Percentiles rank a stretch among this genome's conserved stretches.
Conservation (phyloP, 371 early-diverging fungal species). For the Actinomucor elegans region DNA sequence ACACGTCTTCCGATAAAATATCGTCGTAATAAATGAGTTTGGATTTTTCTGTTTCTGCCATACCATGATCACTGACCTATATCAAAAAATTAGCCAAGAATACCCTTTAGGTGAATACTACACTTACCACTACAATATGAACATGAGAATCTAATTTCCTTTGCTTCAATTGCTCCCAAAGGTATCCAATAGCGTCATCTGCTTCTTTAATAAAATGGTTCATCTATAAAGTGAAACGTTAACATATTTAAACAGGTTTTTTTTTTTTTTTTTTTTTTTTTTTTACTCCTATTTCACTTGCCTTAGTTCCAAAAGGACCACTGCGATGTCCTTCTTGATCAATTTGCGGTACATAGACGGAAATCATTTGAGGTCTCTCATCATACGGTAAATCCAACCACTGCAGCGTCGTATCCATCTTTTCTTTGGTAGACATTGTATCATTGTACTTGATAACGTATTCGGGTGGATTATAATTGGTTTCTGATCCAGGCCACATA, state of each 20-base stretch:
- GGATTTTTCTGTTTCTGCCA: slow-evolving; percentile 67
- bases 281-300: slow-evolving; percentile 15
- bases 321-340: slow-evolving; percentile 80
- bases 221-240: slow-evolving; percentile 27
- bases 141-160: slow-evolving; percentile 65
- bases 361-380: slow-evolving; percentile 74
- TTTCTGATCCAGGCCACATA: slow-evolving; percentile 91
- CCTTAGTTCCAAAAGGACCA: slow-evolving; percentile 71
- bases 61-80: slow-evolving; percentile 89
- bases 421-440: slow-evolving; percentile 47
- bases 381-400: slow-evolving; percentile 80
- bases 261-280: background rate
- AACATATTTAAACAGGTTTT: background rate
- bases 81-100: background rate
- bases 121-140: slow-evolving; percentile 81
- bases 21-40: slow-evolving; percentile 76
- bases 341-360: slow-evolving; percentile 80
- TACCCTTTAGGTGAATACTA: too few species aligned
- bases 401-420: slow-evolving; percentile 60
- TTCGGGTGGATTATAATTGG: slow-evolving; percentile 61
- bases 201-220: slow-evolving; percentile 61
- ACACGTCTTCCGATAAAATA: slow-evolving; percentile 35
- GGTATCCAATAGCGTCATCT: slow-evolving; percentile 66
- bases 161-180: slow-evolving; percentile 55
- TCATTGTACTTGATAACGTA: slow-evolving; percentile 61